phyloP scores from a whole-genome alignment of 495 filamentous ascomycete genomes.

The Pyrenula aspistea region DNA sequence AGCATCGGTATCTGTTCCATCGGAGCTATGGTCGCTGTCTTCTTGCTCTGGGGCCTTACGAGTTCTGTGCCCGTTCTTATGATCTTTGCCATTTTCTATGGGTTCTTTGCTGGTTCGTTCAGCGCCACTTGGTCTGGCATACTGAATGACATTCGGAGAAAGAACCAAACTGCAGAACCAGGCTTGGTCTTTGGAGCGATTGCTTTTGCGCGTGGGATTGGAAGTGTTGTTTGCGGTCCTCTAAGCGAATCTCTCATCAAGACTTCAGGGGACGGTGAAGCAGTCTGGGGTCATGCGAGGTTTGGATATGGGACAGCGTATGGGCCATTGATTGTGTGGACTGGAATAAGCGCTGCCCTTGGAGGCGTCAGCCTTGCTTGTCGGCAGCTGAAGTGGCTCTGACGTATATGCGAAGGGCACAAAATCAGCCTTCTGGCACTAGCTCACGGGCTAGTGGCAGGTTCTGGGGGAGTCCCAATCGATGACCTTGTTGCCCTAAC shows the following conservation, averaged over 20 bases:
- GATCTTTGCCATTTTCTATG: constrained; percentile 48
- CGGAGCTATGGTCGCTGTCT: constrained; percentile 41
- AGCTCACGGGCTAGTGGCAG: too few species aligned
- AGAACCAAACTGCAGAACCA: constrained; percentile 24
- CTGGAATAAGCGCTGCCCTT: constrained; percentile 28
- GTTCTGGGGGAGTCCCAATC: too few species aligned
- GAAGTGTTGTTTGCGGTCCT: constrained; percentile 42
- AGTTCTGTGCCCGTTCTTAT: constrained; percentile 37
- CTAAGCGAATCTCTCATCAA: constrained; percentile 41
- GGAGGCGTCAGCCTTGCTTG: constrained; percentile 21
- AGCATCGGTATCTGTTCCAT: constrained; percentile 41
- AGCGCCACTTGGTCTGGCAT: constrained; percentile 45
- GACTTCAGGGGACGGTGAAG: constrained; percentile 5
- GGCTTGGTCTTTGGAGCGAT: constrained; percentile 45
- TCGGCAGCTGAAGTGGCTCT: constrained; percentile 7
- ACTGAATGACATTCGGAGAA: constrained; percentile 32
- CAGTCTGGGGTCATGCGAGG: constrained; percentile 4
- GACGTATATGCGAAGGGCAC: background rate
- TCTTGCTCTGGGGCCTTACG: constrained; percentile 56
- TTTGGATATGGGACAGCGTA: constrained; percentile 27
- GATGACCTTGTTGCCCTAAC: background rate
- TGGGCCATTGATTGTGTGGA: constrained; percentile 30
- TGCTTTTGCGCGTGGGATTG: constrained; percentile 46
- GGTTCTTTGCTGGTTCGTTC: constrained; percentile 49
- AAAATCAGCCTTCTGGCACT: background rate